phyloP scores from a whole-genome alignment of 176 grass and related monocot species.

The Olyra latifolia region DNA sequence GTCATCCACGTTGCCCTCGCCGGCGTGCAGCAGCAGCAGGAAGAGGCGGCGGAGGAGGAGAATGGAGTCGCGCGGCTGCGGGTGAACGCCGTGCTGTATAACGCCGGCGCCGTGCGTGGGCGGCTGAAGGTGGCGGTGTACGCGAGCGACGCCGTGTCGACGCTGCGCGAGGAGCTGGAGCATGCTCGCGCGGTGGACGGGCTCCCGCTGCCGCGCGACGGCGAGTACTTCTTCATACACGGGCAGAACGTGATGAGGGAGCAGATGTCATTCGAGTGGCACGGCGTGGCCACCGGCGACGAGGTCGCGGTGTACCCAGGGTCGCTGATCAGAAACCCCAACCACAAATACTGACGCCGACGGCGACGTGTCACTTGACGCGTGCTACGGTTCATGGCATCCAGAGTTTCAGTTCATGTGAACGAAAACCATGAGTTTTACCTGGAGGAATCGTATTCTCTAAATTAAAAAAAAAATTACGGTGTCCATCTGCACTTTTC shows the following conservation, averaged over 20 bases:
- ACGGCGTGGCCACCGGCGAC: conserved; percentile 44
- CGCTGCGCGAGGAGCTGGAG: conserved; percentile 41
- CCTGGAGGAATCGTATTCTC: too few relatives aligned
- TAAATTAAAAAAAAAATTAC: too few relatives aligned
- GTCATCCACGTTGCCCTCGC: conserved; percentile 46
- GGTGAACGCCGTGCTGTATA: conserved; percentile 31
- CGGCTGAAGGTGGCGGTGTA: conserved; percentile 30
- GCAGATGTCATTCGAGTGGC: conserved; percentile 47
- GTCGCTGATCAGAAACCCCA: neutral
- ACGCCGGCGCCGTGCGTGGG: conserved; percentile 8
- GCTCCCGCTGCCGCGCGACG: conserved; percentile 42
- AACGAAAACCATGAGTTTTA: too few relatives aligned
- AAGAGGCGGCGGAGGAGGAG: neutral
- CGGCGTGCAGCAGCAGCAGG: neutral
- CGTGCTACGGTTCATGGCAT: too few relatives aligned
- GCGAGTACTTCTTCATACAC: conserved; percentile 61
- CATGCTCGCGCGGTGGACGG: neutral
- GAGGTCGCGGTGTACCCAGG: conserved; percentile 51
- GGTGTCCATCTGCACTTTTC: too few relatives aligned
- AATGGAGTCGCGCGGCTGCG: neutral
- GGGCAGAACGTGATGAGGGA: conserved; percentile 54
- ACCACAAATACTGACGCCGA: neutral
- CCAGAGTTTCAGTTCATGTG: too few relatives aligned
- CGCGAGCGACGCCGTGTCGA: conserved; percentile 30
- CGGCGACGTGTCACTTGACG: neutral